Base-by-base conservation (phyloP, 306 rosid genomes). In the Vigna nakashimae region DNA sequence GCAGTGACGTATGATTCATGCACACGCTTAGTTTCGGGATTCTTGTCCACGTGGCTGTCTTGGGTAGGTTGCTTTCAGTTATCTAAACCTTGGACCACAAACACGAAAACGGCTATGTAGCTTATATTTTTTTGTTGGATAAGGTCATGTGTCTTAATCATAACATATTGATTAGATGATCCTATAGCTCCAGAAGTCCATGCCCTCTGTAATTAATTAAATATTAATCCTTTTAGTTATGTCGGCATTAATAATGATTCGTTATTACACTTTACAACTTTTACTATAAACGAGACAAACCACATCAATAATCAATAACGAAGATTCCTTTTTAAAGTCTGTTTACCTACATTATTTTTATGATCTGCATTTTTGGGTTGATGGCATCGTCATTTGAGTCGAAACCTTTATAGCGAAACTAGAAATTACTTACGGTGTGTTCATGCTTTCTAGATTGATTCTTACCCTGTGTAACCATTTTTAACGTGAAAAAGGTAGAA, bases 91-190 rank as follows among this genome's bases (percentile, higher is more conserved):
- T 4, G 40, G 50, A 9, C n/a, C 49, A 36, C 48, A 64, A n/a
- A 34, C 1, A n/a, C 18, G 17, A 1, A 1, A 1, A 34, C 38
- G 38, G 7, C 38, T 5, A 34, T 4, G 34, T 34, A 34, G 9
- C 11, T 59, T 59, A 12, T 36, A 4, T 34, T 5, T 24, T 57
- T 59, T 9, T 20, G 22, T 55, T 62, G 45, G 34, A 65, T 65
- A 68, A 24, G 42, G 3, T 14, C 57, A 68, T 68, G 57, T 8
- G 73, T 68, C 73, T 26, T 24, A 46, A 26, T 68, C 73, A 68
- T 68, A 14, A 4, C 52, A 65, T 65, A 5, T 42, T 65, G 32
- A 65, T 65, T 65, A 42, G 51, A n/a, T 42, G 50, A 64, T 64
- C 30, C 34, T 40, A n/a, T 17, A 40, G 7, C 30, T 38, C n/a